Evolutionary conservation across 805 yeast genomes (phyloP).

Genomic region (Hermanozyma aechmeae): DNA sequence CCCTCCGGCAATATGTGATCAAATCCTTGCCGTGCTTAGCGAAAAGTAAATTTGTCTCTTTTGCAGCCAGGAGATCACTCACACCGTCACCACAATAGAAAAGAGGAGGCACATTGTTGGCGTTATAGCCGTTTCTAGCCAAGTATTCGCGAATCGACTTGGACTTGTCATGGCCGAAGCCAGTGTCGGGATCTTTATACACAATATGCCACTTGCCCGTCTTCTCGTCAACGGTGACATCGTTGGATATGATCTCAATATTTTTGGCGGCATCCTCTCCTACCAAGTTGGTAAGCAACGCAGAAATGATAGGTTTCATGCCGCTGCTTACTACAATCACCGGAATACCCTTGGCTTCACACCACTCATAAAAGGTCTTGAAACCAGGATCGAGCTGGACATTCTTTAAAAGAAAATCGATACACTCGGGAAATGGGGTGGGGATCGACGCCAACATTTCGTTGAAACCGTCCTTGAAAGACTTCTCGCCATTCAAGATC

Average conservation of each 20-base stretch:
- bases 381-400: conserved; percentile 87
- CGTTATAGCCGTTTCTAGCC: conserved; percentile 17
- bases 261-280: conserved; percentile 67
- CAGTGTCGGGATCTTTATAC: conserved; percentile 69
- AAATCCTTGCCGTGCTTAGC: conserved; percentile 91
- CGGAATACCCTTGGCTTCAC: conserved; percentile 62
- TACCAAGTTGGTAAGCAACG: conserved; percentile 61
- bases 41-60: conserved; percentile 85
- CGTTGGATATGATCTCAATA: conserved; percentile 78
- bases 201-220: conserved; percentile 74
- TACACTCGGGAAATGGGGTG: conserved; percentile 74
- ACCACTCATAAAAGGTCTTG: conserved; percentile 72
- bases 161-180: conserved; percentile 94
- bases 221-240: conserved; percentile 42
- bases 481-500: conserved; percentile 56
- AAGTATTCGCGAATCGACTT: conserved; percentile 55
- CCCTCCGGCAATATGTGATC: conserved; percentile 72
- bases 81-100: conserved; percentile 99
- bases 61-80: conserved; percentile 88
- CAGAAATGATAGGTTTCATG: conserved; percentile 85
- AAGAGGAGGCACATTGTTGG: conserved; percentile 42
- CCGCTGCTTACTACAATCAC: conserved; percentile 86
- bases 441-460: conserved; percentile 75
- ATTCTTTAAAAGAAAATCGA: conserved; percentile 54
- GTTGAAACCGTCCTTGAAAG: conserved; percentile 76